Evolutionary conservation across 345 rosid species (phyloP).

Genomic region (Hypericum perforatum): DNA sequence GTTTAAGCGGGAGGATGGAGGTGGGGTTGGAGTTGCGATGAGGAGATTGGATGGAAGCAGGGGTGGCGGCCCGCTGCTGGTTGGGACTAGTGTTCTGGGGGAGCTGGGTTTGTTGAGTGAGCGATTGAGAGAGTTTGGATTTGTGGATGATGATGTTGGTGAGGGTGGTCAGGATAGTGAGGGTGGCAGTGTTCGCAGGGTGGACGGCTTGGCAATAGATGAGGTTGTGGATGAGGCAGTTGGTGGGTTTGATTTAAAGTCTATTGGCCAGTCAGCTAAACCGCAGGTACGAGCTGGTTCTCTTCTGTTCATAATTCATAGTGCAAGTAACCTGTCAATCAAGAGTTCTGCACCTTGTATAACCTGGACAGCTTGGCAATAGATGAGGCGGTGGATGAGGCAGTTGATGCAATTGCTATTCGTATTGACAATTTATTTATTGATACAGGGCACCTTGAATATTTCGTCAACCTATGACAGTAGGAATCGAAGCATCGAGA

Average conservation of each 20-base stretch:
- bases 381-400: conserved; percentile 38
- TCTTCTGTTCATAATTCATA: background rate
- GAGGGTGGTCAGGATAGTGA: background rate
- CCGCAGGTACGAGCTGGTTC: conserved; percentile 39
- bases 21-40: conserved; percentile 12
- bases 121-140: conserved; percentile 32
- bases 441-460: conserved; percentile 55
- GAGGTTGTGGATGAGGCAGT: conserved; percentile 38
- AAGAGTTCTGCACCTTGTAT: too few species aligned
- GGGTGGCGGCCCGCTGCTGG: conserved; percentile 11
- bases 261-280: conserved; percentile 43
- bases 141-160: conserved; percentile 25
- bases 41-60: conserved; percentile 22
- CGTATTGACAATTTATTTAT: too few species aligned
- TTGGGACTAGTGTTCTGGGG: conserved; percentile 16
- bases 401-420: conserved; percentile 1
- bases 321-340: background rate
- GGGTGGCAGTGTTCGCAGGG: conserved; percentile 5
- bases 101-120: conserved; percentile 34
- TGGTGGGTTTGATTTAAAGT: conserved; percentile 42
- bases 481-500: conserved; percentile 57
- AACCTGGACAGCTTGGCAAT: too few species aligned
- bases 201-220: too few species aligned
- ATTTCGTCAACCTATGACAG: conserved; percentile 73
- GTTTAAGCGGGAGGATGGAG: conserved; percentile 45